Conservation (phyloP, 148 eudicot species). For the Hydrangea macrophylla region DNA sequence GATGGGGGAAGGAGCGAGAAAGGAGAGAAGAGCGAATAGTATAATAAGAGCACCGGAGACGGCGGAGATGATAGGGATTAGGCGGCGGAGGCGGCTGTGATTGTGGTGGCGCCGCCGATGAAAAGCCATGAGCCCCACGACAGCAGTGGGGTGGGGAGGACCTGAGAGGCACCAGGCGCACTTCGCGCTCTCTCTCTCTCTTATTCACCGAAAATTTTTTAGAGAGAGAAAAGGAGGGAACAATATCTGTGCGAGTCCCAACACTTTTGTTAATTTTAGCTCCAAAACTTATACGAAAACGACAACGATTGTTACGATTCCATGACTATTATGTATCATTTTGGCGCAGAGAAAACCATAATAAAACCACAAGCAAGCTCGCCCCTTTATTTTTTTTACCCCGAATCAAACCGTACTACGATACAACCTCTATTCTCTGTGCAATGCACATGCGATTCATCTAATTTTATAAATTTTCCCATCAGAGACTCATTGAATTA, state of each 20-base stretch:
- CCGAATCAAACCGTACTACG: too few species aligned
- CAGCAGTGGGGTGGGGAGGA: conserved; percentile 6
- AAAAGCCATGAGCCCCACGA: conserved; percentile 35
- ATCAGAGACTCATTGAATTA: too few species aligned
- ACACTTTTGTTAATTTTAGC: conserved; percentile 4
- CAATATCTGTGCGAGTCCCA: conserved; percentile 8
- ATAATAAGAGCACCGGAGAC: conserved; percentile 46
- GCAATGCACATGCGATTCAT: too few species aligned
- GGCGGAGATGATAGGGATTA: conserved; percentile 36
- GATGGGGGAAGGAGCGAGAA: conserved; percentile 55
- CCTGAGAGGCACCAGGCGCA: background rate
- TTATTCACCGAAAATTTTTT: background rate
- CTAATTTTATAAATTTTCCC: too few species aligned
- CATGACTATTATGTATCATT: background rate
- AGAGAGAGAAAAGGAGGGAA: conserved; percentile 15
- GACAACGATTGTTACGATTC: conserved; percentile 29
- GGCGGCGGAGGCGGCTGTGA: conserved; percentile 28
- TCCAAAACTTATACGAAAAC: conserved; percentile 15
- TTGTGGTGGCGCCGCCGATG: conserved; percentile 79
- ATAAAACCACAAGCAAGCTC: background rate
- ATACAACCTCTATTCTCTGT: too few species aligned
- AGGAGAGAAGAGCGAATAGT: conserved; percentile 44
- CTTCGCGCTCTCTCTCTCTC: background rate
- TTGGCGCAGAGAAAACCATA: conserved; percentile 28
- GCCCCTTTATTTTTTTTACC: too few species aligned